phyloP scores from a whole-genome alignment of 768 basidiomycete genomes.

The Tubosaeta sp. region DNA sequence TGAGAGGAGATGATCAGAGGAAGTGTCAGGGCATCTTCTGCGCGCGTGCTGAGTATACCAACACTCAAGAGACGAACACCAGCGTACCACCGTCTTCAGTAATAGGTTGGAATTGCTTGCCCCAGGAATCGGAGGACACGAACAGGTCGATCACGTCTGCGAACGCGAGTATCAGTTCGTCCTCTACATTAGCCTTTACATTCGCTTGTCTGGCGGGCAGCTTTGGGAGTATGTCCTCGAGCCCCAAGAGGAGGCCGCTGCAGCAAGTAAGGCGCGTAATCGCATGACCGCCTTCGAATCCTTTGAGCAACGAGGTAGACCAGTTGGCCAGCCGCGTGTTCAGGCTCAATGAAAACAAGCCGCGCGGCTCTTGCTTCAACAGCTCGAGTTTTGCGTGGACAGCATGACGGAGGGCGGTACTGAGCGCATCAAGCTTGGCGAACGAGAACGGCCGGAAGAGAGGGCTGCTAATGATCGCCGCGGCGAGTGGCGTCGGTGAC shows the following conservation, averaged over 20 bases:
- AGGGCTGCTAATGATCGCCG: conserved; percentile 29
- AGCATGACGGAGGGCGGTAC: conserved; percentile 28
- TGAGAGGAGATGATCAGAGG: conserved; percentile 57
- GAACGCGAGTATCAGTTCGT: conserved; percentile 63
- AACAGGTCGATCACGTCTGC: conserved; percentile 73
- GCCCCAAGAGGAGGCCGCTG: conserved; percentile 60
- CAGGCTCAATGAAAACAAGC: conserved; percentile 32
- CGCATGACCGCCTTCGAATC: conserved; percentile 63
- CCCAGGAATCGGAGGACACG: conserved; percentile 47
- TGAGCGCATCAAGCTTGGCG: conserved; percentile 26
- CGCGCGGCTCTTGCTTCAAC: conserved; percentile 27
- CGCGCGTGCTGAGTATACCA: conserved; percentile 6
- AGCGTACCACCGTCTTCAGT: conserved; percentile 39
- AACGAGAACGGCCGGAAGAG: conserved; percentile 30
- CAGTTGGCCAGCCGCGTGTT: conserved; percentile 46
- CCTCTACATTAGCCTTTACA: conserved; percentile 48
- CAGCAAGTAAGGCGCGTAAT: conserved; percentile 58
- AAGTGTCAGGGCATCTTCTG: conserved; percentile 41
- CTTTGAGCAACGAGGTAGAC: conserved; percentile 48
- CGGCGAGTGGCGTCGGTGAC: conserved; percentile 31
- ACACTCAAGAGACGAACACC: not conserved
- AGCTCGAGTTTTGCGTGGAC: conserved; percentile 25
- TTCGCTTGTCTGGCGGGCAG: conserved; percentile 28
- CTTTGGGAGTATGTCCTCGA: conserved; percentile 46
- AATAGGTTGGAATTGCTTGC: conserved; percentile 61